Evolutionary conservation across 208 protist species (phyloP), one percentile per base, ranked within the genome.

Genomic region (Trypanosomatidae sp.): DNA sequence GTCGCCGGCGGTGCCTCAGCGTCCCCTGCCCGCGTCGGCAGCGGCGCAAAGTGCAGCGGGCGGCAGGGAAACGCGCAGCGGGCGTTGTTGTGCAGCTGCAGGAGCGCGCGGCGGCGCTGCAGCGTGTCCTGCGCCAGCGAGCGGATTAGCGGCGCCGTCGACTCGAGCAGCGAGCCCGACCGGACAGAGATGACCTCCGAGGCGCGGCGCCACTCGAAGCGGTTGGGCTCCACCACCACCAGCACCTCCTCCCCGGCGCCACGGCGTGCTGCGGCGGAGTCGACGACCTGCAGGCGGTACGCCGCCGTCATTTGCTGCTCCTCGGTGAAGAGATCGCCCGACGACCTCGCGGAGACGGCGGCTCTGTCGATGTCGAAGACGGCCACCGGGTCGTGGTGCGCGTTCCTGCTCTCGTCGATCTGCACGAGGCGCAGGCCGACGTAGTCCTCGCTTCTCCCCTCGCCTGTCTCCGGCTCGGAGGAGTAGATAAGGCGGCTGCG

Each of bases 401-500:
- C 17, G 55, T 1, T 19, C 4, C 0, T 15, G 1, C 30, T 58
- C 5, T 65, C 52, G 30, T 62, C 44, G 30, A 73, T 33, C 15
- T 76, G 69, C 55, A 80, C 64, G 33, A 80, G 44, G 25, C 76
- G 69, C 50, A 80, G 7, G 33, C 25, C 46, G 4, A 80, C 36
- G 33, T 71, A 49, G 22, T 80, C 75, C 2, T 76, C 70, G 33
- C 30, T 52, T 33, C 58, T 71, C 22, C 62, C 43, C 19, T 71
- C 70, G 43, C 62, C 41, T 7, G 62, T 1, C 1, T 39, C 46
- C 0, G 71, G 74, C 53, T 85, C 77, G 22, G 55, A 70, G n/a
- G 80, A 80, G 74, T 83, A 86, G n/a, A 93, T 78, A 55, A 94
- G 84, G 44, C 79, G 65, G 70, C 90, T 95, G 33, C 91, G 76